Evolutionary conservation across 805 yeast species (phyloP).

Genomic region (Lachancea nothofagi): DNA sequence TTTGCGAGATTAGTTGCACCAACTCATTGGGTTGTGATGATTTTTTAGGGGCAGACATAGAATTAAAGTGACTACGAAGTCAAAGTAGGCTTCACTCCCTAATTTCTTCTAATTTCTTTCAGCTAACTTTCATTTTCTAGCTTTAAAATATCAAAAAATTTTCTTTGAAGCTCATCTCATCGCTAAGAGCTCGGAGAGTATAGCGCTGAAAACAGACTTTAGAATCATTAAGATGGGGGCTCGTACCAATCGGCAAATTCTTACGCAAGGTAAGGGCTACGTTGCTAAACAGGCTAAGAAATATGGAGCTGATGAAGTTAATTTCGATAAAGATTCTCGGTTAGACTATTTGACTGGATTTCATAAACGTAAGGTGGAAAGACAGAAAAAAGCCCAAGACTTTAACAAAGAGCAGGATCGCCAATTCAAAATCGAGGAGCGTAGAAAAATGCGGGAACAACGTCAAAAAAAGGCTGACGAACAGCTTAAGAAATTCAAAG

Average conservation of each 20-base stretch:
- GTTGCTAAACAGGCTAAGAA: conserved; percentile 60
- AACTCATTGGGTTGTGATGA: conserved; percentile 5
- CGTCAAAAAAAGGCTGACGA: conserved; percentile 59
- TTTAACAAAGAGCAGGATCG: conserved; percentile 73
- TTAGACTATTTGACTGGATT: conserved; percentile 87
- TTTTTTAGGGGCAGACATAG: conserved; percentile 1
- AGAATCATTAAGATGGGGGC: conserved; percentile 15
- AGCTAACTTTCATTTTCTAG: no score
- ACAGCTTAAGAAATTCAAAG: conserved; percentile 38
- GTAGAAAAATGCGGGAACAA: conserved; percentile 58
- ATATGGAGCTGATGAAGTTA: conserved; percentile 75
- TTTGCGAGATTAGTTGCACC: conserved; percentile 18
- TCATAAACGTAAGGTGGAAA: conserved; percentile 84
- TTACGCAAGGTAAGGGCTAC: conserved; percentile 82
- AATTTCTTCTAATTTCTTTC: no score
- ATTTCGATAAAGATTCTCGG: conserved; percentile 75
- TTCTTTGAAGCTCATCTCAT: conserved; percentile 4
- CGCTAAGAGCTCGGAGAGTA: no score
- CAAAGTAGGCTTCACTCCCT: neutral
- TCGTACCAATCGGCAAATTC: conserved; percentile 66
- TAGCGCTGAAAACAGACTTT: no score
- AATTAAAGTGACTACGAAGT: neutral
- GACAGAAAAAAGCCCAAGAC: conserved; percentile 81
- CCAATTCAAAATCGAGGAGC: conserved; percentile 65
- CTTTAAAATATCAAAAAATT: no score